phyloP scores from a whole-genome alignment of 1,139 yeast species.

The Lodderomyces parapsilosis region DNA sequence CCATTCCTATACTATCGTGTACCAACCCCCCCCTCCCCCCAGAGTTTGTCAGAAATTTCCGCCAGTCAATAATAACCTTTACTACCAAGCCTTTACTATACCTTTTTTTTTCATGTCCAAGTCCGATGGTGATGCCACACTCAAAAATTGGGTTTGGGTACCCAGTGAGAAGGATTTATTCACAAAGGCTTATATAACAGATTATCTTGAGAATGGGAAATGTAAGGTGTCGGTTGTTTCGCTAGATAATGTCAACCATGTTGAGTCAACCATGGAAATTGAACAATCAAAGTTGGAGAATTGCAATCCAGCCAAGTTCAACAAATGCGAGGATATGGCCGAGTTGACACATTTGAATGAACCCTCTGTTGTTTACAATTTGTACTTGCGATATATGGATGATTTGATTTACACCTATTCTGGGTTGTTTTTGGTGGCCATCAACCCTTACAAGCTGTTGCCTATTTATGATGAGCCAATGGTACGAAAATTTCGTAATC shows the following conservation, averaged over 20 bases:
- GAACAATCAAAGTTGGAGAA: slow-evolving; percentile 53
- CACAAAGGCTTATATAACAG: slow-evolving; percentile 65
- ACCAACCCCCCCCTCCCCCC: no score
- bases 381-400: slow-evolving; percentile 71
- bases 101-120: not conserved
- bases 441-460: slow-evolving; percentile 82
- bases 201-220: slow-evolving; percentile 48
- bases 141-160: slow-evolving; percentile 19
- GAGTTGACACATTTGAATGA: slow-evolving; percentile 92
- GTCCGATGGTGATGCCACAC: slow-evolving; percentile 8
- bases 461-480: slow-evolving; percentile 70
- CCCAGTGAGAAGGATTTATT: slow-evolving; percentile 68
- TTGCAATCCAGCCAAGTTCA: slow-evolving; percentile 89
- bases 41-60: no score
- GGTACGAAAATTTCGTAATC: slow-evolving; percentile 49
- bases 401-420: slow-evolving; percentile 75
- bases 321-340: slow-evolving; percentile 93
- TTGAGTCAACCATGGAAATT: slow-evolving; percentile 31
- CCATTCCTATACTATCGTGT: no score
- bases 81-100: no score
- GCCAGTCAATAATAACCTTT: no score
- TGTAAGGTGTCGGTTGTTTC: slow-evolving; percentile 50
- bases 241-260: not conserved
- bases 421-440: slow-evolving; percentile 92
- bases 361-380: slow-evolving; percentile 86